phyloP scores from a whole-genome alignment of 306 rosid species.

The Quercus agrifolia region DNA sequence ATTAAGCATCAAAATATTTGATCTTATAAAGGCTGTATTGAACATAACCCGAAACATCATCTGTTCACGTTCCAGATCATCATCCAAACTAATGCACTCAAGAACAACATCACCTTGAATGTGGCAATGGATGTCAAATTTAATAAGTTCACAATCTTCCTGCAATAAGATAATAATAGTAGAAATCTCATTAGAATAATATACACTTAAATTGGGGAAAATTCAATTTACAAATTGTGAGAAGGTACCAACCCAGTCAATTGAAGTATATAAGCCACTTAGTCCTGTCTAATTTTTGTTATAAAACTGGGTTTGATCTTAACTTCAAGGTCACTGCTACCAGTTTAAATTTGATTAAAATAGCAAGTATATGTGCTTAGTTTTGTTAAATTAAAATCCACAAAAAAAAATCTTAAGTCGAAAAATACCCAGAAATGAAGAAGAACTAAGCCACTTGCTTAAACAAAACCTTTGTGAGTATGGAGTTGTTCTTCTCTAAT shows the following conservation, averaged over 20 bases:
- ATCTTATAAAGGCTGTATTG: constrained; percentile 92
- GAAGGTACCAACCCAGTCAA: neutral
- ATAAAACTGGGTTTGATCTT: neutral
- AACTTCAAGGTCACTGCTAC: neutral
- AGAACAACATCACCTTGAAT: constrained; percentile 97
- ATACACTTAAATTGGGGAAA: constrained; percentile 1
- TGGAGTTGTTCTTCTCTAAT: neutral
- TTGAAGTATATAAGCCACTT: neutral
- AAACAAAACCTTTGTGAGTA: neutral
- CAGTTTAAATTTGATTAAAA: neutral
- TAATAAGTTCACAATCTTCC: constrained; percentile 82
- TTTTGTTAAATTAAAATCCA: neutral
- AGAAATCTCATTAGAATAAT: constrained; percentile 3
- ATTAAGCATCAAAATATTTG: constrained; percentile 94
- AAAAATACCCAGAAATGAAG: neutral
- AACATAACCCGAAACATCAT: constrained; percentile 98
- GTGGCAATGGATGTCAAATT: constrained; percentile 94
- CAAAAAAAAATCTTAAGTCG: neutral
- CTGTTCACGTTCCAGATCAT: constrained; percentile 76
- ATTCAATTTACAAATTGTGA: constrained; percentile 8
- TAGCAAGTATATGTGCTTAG: neutral
- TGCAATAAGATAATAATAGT: constrained; percentile 37
- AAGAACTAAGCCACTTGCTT: neutral
- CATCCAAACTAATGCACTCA: constrained; percentile 81
- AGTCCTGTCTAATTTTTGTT: too few relatives aligned